Evolutionary conservation across 2,329 filamentous ascomycete genomes (phyloP), one percentile per base, ranked within the genome.

Genomic region (Cladosporium sp.): DNA sequence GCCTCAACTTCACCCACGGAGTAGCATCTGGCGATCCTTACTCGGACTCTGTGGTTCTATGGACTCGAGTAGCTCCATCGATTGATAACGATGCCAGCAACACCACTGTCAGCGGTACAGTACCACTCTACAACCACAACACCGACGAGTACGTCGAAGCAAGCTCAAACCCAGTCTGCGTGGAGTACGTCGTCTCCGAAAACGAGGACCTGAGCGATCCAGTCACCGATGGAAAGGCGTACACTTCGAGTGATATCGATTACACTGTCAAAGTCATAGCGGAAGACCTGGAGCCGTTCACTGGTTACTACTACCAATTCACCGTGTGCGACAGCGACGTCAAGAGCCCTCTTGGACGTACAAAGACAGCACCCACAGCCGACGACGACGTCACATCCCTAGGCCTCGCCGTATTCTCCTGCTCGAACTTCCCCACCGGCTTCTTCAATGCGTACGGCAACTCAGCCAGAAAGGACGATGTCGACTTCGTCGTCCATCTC

Each of bases 1-100:
- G 80, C 69, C 77, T 90, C 64, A 85, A 82, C 70, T 90, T 90
- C 77, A 90, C 86, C 7, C 88, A 90, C 69, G 87, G 69, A 18
- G 67, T 73, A 7, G 72, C 73, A 59, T 70, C 77, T 10, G 79
- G 79, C n/a, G 80, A 82, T 67, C 80, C 80, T 15, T 82, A 80
- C 66, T 75, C 80, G 1, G 72, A 79, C 44, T 77, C 72, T 10
- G 77, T 80, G 10, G 79, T 80, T 36, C 71, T 80, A 1, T 80
- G 79, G 79, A 80, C 79, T 8, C 72, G 72, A 21, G 68, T 66
- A 10, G 69, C 67, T 38, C 69, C 70, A 8, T 68, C 55, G 11
- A 58, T 68, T 44, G 69, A 72, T 26, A 74, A 71, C 58, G 72
- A 72, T 54, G 52, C 60, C 21, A 73, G 71, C 67, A 74, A 74